Evolutionary conservation across 441 rosid genomes (phyloP), one percentile per base, ranked within the genome.

Genomic region (Arabidopsis hybrid): DNA sequence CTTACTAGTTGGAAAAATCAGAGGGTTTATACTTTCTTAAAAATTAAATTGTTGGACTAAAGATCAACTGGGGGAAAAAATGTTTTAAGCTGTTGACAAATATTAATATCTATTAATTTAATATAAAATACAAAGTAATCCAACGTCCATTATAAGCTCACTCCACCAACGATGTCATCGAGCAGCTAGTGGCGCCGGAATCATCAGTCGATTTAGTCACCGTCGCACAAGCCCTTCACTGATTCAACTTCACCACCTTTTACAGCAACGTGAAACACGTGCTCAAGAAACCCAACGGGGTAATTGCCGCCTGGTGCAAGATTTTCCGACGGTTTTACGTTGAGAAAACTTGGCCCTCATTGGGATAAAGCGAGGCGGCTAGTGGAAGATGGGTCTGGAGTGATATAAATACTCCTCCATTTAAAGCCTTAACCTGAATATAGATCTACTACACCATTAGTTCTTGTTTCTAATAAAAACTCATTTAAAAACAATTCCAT

Each of bases 181-280:
- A 87, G 55, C 67, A 71, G 36, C 64, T 69, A 7, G 80, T 91
- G 2, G 86, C 86, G 4, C 12, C 67, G 0, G 59, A 80, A 47
- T 87, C 96, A 36, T 84, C 83, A 3, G 86, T 88, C 0, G 93
- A 91, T 65, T 18, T 91, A 8, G 96, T 91, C 6, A 87, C 91
- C 31, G 43, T 91, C 7, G 92, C 95, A 42, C 98, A 90, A 67
- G 95, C 97, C 39, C 76, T 91, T 38, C 97, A 91, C 58, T 91
- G 98, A 92, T 83, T 91, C 49, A 91, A 85, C 13, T 86, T 85
- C 63, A 78, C 85, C 7, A 18, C 39, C 4, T 91, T 93, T 65
- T 90, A 91, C 86, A 52, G 68, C 0, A 91, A 87, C 77, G 95
- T 83, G 63, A 86, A 85, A 74, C 78, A 81, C 80, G 87, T 85